A percentile compares a stretch with the other conserved stretches of the same genome.
These are phyloP conservation scores for Begonia masoniana DNA, from an alignment of 306 rosid genomes.

Conservation along the genomic window DNA sequence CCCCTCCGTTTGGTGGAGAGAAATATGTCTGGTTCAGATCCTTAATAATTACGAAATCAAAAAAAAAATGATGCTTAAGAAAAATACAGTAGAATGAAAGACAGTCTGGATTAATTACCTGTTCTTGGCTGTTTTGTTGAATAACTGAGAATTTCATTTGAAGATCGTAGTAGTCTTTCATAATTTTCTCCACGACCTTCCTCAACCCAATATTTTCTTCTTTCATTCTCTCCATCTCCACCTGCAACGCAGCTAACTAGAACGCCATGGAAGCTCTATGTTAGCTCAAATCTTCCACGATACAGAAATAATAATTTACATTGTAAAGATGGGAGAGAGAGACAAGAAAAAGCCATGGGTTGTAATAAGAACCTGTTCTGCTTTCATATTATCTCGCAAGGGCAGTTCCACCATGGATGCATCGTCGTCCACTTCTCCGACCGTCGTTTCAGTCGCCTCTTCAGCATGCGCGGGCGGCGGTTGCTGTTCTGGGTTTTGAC, in stretches of 20 bases:
- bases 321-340: too few species aligned
- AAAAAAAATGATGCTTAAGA: background rate
- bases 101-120: conserved; percentile 21
- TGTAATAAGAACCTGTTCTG: too few species aligned
- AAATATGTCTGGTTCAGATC: conserved; percentile 32
- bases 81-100: background rate
- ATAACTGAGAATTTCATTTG: conserved; percentile 47
- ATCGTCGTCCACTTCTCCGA: too few species aligned
- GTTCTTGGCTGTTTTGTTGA: conserved; percentile 26
- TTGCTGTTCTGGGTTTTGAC: too few species aligned
- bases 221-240: conserved; percentile 78
- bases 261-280: background rate
- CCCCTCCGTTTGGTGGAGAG: conserved; percentile 15
- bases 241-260: conserved; percentile 42
- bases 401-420: too few species aligned
- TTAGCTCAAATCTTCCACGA: too few species aligned
- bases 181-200: conserved; percentile 65
- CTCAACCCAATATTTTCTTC: conserved; percentile 72
- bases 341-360: too few species aligned
- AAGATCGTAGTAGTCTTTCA: conserved; percentile 70
- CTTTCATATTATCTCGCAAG: too few species aligned
- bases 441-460: too few species aligned
- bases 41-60: background rate
- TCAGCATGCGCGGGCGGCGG: too few species aligned
- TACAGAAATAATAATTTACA: too few species aligned